Conservation (phyloP, 495 filamentous ascomycete genomes). For the Usnea hakonensis region DNA sequence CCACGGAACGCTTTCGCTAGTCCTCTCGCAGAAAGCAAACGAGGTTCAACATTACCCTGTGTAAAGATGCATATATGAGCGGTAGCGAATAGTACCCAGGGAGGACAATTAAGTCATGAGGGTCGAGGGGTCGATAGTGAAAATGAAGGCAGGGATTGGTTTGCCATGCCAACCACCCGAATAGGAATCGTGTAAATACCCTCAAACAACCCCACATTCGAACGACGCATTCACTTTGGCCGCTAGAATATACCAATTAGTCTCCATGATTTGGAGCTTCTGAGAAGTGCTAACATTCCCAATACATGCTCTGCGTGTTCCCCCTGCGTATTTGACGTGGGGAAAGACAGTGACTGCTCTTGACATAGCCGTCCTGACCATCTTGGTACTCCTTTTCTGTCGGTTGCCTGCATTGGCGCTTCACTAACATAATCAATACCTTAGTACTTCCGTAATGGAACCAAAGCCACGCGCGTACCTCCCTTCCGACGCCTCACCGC, state of each 20-base stretch:
- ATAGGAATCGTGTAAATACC: background rate
- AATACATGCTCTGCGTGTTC: background rate
- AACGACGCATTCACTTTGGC: background rate
- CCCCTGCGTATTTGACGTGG: background rate
- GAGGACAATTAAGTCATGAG: too few species aligned
- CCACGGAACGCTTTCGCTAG: background rate
- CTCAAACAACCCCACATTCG: background rate
- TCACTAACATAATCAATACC: background rate
- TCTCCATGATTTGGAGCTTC: background rate
- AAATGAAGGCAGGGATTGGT: background rate
- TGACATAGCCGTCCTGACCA: background rate
- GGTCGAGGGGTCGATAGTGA: too few species aligned
- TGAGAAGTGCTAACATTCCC: background rate
- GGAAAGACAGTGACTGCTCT: background rate
- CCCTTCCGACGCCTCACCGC: constrained; percentile 1
- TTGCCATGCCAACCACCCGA: background rate
- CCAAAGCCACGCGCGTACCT: background rate
- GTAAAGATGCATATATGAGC: too few species aligned
- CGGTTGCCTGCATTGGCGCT: background rate
- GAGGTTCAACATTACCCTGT: too few species aligned
- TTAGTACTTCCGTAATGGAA: background rate
- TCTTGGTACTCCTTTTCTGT: background rate
- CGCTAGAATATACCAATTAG: background rate
- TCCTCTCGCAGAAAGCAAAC: background rate
- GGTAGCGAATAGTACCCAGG: too few species aligned